Evolutionary conservation across 1,284 basidiomycete species (phyloP), one percentile per base, ranked within the genome.

Genomic region (Blastosporella zonata): DNA sequence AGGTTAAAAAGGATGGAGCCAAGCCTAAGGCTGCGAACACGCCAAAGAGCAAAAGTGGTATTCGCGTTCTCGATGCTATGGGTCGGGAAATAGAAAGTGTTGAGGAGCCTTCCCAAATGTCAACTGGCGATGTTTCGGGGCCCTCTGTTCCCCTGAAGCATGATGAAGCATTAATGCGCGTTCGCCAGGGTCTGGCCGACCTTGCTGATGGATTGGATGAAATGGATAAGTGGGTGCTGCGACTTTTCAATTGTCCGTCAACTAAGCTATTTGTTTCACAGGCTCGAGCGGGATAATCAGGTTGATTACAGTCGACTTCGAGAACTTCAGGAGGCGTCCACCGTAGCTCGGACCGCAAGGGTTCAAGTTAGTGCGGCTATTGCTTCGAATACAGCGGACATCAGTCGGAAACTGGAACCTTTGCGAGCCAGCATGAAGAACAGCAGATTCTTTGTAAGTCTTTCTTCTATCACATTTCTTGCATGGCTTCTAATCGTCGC

Each of bases 11-110:
- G 27, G 45, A 48, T 42, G 44, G 54, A 36, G 50, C 38, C 6
- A 33, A 27, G 20, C 41, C 43, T 55, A 44, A 55, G 55, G 38
- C 28, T 44, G 41, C 34, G 35, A 49, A 29, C 52, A 71, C 68
- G 4, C 66, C 68, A 27, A 66, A 66, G 40, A 72, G 53, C 45
- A 72, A 62, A 57, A 77, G 72, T 55, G 57, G 64, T 18, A 70
- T 86, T 33, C 76, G 81, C 35, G 68, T 87, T 36, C 74, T 86
- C 27, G 85, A 89, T 59, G 81, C 81, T 1, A 81, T 84, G 78
- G 85, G 83, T 8, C 73, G 70, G 47, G 78, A 80, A 54, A 69
- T 86, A 22, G 69, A 75, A 43, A 28, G 29, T 7, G 52, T 43
- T 10, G 56, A 52, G 6, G 69, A 76, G 50, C 50, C 23, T 17